Conservation (phyloP, 352 stramenopile species). For the Pythium coloratum region DNA sequence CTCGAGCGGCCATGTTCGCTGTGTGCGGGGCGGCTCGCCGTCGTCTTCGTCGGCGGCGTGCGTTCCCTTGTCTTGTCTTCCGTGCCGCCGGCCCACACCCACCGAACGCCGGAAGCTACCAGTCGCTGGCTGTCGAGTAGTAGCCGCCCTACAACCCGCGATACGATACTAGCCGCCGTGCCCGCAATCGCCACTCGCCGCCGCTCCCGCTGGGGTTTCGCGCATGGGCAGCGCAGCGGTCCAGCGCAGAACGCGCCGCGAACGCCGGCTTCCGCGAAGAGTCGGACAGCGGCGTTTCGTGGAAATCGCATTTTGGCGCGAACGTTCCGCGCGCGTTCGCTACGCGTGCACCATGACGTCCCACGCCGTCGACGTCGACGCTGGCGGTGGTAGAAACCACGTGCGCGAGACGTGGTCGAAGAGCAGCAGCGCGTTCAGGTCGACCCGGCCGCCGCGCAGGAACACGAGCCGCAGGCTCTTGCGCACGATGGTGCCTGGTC, state of each 20-base stretch:
- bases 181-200: neutral
- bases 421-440: conserved; percentile 51
- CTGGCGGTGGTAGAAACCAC: conserved; percentile 51
- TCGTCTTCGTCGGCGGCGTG: conserved; percentile 3
- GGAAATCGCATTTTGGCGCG: conserved; percentile 9
- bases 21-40: neutral
- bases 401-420: conserved; percentile 58
- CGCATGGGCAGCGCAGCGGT: neutral
- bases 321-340: conserved; percentile 7
- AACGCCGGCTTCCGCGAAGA: neutral
- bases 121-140: neutral
- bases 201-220: neutral
- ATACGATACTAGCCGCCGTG: neutral
- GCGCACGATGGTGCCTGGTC: conserved; percentile 52
- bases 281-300: conserved; percentile 14
- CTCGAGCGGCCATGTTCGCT: neutral
- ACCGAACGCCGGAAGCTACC: conserved; percentile 1
- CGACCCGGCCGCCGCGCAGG: conserved; percentile 41
- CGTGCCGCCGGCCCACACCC: neutral
- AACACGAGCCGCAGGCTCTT: conserved; percentile 65
- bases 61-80: neutral
- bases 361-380: conserved; percentile 17
- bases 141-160: neutral
- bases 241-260: conserved; percentile 3
- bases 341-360: conserved; percentile 31